These are phyloP conservation scores for Populus nigra DNA, from an alignment of 345 rosid genomes.

Conservation along the genomic window DNA sequence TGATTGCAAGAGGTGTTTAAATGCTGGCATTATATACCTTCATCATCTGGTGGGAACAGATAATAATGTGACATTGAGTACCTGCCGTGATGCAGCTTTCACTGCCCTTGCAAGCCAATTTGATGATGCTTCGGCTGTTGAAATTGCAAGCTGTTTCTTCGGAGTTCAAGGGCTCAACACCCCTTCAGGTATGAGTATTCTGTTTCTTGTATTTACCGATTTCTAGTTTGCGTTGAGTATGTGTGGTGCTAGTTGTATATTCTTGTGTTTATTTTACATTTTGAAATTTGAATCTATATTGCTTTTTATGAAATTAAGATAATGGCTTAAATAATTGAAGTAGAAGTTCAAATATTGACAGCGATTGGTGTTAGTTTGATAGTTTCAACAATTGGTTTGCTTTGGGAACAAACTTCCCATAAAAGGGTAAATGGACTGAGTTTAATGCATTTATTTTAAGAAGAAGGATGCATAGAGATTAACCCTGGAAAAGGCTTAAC, in stretches of 20 bases:
- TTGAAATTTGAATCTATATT: too few species aligned
- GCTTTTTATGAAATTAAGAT: too few species aligned
- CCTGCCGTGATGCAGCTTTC: slow-evolving; percentile 88
- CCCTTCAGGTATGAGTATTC: slow-evolving; percentile 44
- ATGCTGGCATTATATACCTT: slow-evolving; percentile 70
- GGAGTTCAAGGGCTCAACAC: slow-evolving; percentile 60
- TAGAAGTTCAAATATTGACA: too few species aligned
- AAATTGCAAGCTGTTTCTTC: slow-evolving; percentile 84
- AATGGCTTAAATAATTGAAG: too few species aligned
- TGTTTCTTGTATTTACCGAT: not conserved
- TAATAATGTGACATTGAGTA: slow-evolving; percentile 64
- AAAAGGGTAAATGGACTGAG: too few species aligned
- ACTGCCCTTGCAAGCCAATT: slow-evolving; percentile 72
- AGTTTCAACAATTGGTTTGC: not conserved
- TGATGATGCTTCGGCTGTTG: slow-evolving; percentile 54
- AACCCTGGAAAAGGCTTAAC: too few species aligned
- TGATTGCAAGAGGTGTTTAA: slow-evolving; percentile 69
- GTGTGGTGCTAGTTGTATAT: not conserved
- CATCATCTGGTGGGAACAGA: slow-evolving; percentile 55
- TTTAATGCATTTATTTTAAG: too few species aligned
- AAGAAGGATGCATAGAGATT: too few species aligned
- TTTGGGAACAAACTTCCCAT: too few species aligned
- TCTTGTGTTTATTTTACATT: not conserved
- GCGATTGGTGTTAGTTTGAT: not conserved
- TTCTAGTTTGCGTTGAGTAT: not conserved